Evolutionary conservation across 1,139 yeast species (phyloP), one percentile per base, ranked within the genome.

Genomic region (Suhomyces kunorum): DNA sequence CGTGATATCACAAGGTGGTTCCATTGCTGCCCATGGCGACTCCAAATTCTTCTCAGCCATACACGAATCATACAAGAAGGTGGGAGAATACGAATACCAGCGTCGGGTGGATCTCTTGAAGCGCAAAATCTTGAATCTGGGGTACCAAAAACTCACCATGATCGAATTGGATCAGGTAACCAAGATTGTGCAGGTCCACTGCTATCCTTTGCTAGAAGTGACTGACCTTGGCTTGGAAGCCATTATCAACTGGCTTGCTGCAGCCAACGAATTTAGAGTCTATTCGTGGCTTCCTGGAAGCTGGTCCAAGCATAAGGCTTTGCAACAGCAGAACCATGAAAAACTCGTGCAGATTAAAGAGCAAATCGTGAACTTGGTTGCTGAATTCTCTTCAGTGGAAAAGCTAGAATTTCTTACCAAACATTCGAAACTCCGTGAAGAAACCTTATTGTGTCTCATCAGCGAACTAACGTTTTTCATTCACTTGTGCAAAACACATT

Each of bases 261-360:
- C 58, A 29, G 69, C 72, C 3, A 67, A 67, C 43, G 48, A 52
- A 2, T 67, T 54, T 44, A 48, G 72, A 32, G 27, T 49, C 11
- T 61, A 56, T 42, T 33, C 63, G 2, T 28, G 51, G 4, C 38
- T 56, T 16, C 61, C 62, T 2, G 43, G 49, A 1, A 20, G 35
- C 12, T 41, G 47, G 33, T 32, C 40, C 1, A 32, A 28, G 4
- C 59, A 58, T 42, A 34, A 24, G 8, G 35, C 37, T 13, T 44
- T 40, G n/a, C 66, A 59, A 36, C 34, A 47, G 33, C 51, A 51
- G 22, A 40, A 48, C 26, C 48, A 56, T n/a, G 47, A 47, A n/a
- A 40, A 38, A n/a, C 36, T 66, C 5, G n/a, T 36, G 11, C 39
- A 36, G 2, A 43, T 44, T 1, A 47, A 53, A 46, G 39, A 18